Conservation (phyloP, 2,329 filamentous ascomycete species). For the Coleophoma cylindrospora region DNA sequence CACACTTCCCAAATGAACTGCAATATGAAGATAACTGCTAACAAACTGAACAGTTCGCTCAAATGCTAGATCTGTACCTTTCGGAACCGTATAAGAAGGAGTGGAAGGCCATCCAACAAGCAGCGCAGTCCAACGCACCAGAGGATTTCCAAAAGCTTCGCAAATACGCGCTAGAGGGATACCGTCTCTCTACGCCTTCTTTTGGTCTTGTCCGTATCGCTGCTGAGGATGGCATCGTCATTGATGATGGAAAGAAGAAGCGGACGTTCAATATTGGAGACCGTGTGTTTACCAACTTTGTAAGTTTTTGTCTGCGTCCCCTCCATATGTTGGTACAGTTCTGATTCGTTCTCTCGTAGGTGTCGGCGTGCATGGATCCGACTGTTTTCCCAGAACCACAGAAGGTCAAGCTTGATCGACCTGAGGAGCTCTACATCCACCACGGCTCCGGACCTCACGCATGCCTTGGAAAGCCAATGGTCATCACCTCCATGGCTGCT, state of each 20-base stretch:
- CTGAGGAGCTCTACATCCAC: slow-evolving; percentile 58
- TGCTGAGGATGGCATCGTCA: slow-evolving; percentile 35
- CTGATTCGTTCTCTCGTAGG: background rate
- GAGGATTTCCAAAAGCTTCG: slow-evolving; percentile 57
- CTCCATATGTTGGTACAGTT: background rate
- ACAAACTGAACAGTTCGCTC: slow-evolving; percentile 51
- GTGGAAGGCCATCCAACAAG: slow-evolving; percentile 50
- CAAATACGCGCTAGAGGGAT: slow-evolving; percentile 65
- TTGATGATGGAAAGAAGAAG: slow-evolving; percentile 44
- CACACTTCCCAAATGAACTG: background rate
- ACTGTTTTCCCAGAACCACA: slow-evolving; percentile 56
- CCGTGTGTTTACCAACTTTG: slow-evolving; percentile 59
- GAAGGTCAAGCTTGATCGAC: slow-evolving; percentile 56
- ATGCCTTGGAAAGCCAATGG: slow-evolving; percentile 52
- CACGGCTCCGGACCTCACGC: slow-evolving; percentile 58
- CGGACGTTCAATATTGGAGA: slow-evolving; percentile 47
- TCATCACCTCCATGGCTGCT: background rate
- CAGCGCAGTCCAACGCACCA: slow-evolving; percentile 48
- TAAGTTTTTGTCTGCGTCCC: slow-evolving; percentile 7
- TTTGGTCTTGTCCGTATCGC: slow-evolving; percentile 55
- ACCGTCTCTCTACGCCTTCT: slow-evolving; percentile 60
- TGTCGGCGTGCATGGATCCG: slow-evolving; percentile 47
- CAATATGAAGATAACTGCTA: background rate
- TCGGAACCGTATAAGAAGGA: slow-evolving; percentile 47
- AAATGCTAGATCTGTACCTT: slow-evolving; percentile 67